Conservation (phyloP, 2,329 filamentous ascomycete species). For the Botrytis galanthina region DNA sequence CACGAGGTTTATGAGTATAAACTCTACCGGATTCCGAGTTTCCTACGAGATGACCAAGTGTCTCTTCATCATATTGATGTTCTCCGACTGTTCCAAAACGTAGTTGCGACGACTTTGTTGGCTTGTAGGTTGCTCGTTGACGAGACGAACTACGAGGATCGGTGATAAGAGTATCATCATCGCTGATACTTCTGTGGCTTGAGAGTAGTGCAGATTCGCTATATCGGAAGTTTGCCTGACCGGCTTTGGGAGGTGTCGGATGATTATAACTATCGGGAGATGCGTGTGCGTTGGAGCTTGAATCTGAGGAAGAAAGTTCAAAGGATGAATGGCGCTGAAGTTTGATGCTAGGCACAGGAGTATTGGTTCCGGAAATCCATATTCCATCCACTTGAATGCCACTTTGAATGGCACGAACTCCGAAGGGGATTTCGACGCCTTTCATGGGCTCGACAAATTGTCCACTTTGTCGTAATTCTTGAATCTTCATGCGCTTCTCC, state of each 20-base stretch:
- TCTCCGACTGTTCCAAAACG: constrained; percentile 36
- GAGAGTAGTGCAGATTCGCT: constrained; percentile 12
- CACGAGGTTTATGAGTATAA: constrained; percentile 26
- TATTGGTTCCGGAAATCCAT: constrained; percentile 52
- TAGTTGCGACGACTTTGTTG: constrained; percentile 38
- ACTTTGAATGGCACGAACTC: constrained; percentile 78
- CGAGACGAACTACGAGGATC: constrained; percentile 19
- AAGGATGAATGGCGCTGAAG: constrained; percentile 23
- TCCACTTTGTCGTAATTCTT: constrained; percentile 55
- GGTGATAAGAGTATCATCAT: constrained; percentile 12
- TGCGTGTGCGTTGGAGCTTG: constrained; percentile 12
- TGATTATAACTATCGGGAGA: constrained; percentile 8
- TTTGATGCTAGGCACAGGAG: constrained; percentile 31
- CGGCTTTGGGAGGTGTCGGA: not conserved
- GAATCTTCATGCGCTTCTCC: constrained; percentile 56
- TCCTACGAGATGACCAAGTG: constrained; percentile 34
- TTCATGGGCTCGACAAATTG: constrained; percentile 35
- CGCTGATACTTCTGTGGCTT: constrained; percentile 15
- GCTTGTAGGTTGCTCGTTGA: constrained; percentile 36
- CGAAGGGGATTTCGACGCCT: constrained; percentile 73
- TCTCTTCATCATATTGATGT: constrained; percentile 31
- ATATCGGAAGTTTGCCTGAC: constrained; percentile 4
- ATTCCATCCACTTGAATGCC: constrained; percentile 85
- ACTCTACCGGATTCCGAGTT: constrained; percentile 25
- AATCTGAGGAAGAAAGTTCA: constrained; percentile 9